Conservation (phyloP, 2,329 filamentous ascomycete species). For the Penicillium sp. region DNA sequence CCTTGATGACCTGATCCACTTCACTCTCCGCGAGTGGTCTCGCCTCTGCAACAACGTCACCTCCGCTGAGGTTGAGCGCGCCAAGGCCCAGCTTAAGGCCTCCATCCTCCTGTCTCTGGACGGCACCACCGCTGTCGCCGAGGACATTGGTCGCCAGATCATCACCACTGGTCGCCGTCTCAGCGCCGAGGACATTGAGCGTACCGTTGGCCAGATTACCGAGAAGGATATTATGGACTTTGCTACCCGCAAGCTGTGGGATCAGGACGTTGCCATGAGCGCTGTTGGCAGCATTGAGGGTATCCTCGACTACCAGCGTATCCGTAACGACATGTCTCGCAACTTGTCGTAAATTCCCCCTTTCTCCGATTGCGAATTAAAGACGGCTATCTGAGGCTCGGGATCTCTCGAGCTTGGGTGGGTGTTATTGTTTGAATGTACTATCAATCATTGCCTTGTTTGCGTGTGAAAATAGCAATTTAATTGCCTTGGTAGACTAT, state of each 20-base stretch:
- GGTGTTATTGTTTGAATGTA: constrained; percentile 33
- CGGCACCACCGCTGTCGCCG: constrained; percentile 93
- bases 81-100: constrained; percentile 98
- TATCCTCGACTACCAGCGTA: constrained; percentile 58
- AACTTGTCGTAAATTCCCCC: constrained; percentile 52
- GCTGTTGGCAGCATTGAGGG: constrained; percentile 94
- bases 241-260: constrained; percentile 93
- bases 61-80: constrained; percentile 91
- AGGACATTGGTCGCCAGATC: constrained; percentile 98
- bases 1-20: constrained; percentile 96
- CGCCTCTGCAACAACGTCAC: constrained; percentile 87
- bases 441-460: constrained; percentile 36
- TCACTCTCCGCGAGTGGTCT: constrained; percentile 97
- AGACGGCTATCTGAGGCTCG: constrained; percentile 19
- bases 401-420: constrained; percentile 10
- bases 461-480: constrained; percentile 36
- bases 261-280: constrained; percentile 92
- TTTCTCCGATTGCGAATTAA: constrained; percentile 24
- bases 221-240: constrained; percentile 98
- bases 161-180: constrained; percentile 94
- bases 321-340: constrained; percentile 83
- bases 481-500: constrained; percentile 36
- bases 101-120: constrained; percentile 96
- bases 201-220: constrained; percentile 82
- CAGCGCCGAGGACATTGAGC: constrained; percentile 92